Percentiles rank a stretch among this genome's conserved stretches.
Evolutionary conservation across 2,329 filamentous ascomycete species (phyloP).

Genomic region (Myriosclerotinia curreyana): DNA sequence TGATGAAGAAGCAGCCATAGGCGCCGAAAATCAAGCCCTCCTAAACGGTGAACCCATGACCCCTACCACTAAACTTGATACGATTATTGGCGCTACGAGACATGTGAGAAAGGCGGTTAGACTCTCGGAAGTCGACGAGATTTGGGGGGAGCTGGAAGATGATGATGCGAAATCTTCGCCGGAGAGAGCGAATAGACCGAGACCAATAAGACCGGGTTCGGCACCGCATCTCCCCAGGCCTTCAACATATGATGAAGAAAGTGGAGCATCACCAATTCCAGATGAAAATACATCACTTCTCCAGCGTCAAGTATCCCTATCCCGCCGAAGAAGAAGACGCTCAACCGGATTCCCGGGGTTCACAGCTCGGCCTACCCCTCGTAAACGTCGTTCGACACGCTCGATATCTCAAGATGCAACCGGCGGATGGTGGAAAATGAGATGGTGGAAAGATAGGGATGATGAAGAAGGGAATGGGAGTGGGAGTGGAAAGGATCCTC

Average conservation of each 20-base stretch:
- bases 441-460: slow-evolving; percentile 48
- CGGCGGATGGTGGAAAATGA: slow-evolving; percentile 52
- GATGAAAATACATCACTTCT: slow-evolving; percentile 35
- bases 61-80: slow-evolving; percentile 37
- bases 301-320: slow-evolving; percentile 26
- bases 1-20: slow-evolving; percentile 38
- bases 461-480: slow-evolving; percentile 7
- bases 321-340: slow-evolving; percentile 48
- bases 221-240: slow-evolving; percentile 21
- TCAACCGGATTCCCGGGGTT: slow-evolving; percentile 63
- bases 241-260: slow-evolving; percentile 11
- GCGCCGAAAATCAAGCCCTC: slow-evolving; percentile 35
- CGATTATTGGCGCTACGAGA: slow-evolving; percentile 35
- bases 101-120: slow-evolving; percentile 35
- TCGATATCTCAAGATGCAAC: slow-evolving; percentile 49
- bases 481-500: slow-evolving; percentile 28
- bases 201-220: slow-evolving; percentile 23
- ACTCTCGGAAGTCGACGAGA: slow-evolving; percentile 66
- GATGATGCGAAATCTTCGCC: slow-evolving; percentile 47
- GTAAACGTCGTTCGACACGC: slow-evolving; percentile 33
- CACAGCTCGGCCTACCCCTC: slow-evolving; percentile 46
- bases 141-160: slow-evolving; percentile 86
- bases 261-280: slow-evolving; percentile 25
- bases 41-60: slow-evolving; percentile 37
- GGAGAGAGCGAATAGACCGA: slow-evolving; percentile 22